phyloP scores from a whole-genome alignment of 495 filamentous ascomycete species.

The Coniosporium apollinis region DNA sequence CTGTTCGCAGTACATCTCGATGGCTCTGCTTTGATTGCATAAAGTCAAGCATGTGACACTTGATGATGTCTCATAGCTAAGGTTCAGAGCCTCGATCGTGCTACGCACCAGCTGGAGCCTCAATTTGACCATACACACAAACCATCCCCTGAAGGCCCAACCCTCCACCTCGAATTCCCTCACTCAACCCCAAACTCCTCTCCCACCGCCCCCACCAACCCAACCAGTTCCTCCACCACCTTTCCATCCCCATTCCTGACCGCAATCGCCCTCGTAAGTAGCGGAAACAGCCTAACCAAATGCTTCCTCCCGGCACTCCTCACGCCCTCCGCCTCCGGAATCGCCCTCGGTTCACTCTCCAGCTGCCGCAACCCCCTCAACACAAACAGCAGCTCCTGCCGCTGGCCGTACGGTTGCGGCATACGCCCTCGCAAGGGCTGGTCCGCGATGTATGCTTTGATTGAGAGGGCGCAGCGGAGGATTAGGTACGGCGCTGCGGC shows the following conservation, averaged over 20 bases:
- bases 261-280: conserved; percentile 53
- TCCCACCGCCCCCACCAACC: conserved; percentile 49
- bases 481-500: conserved; percentile 73
- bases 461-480: conserved; percentile 57
- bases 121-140: too few relatives aligned
- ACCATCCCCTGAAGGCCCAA: too few relatives aligned
- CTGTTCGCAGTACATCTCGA: too few relatives aligned
- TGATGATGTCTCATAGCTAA: too few relatives aligned
- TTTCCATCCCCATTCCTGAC: conserved; percentile 51
- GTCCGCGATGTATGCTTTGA: conserved; percentile 75
- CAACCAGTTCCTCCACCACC: conserved; percentile 37
- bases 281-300: conserved; percentile 62
- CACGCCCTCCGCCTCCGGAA: conserved; percentile 44
- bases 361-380: conserved; percentile 46
- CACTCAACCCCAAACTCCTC: conserved; percentile 44
- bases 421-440: conserved; percentile 83
- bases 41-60: too few relatives aligned
- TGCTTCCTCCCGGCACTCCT: conserved; percentile 49
- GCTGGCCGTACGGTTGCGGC: conserved; percentile 73
- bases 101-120: too few relatives aligned
- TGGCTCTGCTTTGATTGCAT: too few relatives aligned
- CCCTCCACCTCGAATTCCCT: too few relatives aligned
- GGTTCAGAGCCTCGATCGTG: too few relatives aligned
- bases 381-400: conserved; percentile 59
- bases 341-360: conserved; percentile 51